Conservation (phyloP, 805 yeast species). For the Pichia deserticola region DNA sequence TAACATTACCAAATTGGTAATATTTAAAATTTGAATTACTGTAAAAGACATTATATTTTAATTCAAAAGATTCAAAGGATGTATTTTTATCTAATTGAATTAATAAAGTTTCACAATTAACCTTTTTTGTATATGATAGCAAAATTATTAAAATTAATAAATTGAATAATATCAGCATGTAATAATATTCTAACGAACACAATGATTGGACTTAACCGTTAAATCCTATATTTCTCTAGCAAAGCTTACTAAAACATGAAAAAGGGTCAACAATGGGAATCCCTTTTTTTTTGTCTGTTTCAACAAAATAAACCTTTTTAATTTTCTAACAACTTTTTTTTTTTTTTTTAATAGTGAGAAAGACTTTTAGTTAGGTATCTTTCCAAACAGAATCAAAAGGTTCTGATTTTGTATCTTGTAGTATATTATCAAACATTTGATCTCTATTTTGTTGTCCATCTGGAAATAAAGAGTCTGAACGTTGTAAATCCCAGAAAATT, state of each 20-base stretch:
- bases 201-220: too few species aligned
- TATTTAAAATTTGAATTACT: background rate
- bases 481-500: constrained; percentile 1
- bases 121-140: background rate
- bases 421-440: background rate
- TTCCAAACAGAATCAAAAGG: background rate
- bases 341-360: background rate
- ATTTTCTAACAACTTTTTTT: too few species aligned
- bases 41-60: background rate
- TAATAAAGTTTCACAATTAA: background rate
- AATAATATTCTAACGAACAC: too few species aligned
- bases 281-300: background rate
- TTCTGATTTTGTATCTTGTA: background rate
- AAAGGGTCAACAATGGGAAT: background rate
- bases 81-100: background rate
- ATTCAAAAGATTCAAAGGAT: background rate
- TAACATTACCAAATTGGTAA: constrained; percentile 26
- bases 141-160: background rate
- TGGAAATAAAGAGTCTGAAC: background rate
- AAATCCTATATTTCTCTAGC: background rate
- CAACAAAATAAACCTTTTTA: too few species aligned
- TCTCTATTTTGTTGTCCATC: background rate
- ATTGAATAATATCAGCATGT: background rate
- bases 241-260: background rate
- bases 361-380: background rate